phyloP scores from a whole-genome alignment of 2,329 filamentous ascomycete species.

The Aureobasidium sp. region DNA sequence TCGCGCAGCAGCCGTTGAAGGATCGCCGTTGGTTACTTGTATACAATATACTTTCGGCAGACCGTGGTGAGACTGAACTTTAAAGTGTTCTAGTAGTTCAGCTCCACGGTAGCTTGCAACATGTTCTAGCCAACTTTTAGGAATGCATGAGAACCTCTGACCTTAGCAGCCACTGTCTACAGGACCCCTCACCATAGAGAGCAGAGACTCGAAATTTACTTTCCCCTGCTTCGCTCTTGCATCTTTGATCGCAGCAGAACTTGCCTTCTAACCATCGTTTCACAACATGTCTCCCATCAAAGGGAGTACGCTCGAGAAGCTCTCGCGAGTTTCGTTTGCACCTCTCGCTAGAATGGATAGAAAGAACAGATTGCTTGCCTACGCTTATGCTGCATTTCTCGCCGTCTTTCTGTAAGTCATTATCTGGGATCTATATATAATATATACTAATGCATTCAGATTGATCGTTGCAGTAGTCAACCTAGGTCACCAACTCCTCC shows the following conservation, averaged over 20 bases:
- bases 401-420: background rate
- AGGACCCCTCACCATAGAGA: background rate
- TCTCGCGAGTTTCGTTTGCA: background rate
- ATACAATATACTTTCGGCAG: background rate
- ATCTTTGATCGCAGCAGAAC: background rate
- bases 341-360: background rate
- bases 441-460: background rate
- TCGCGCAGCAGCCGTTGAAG: background rate
- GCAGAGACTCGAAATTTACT: background rate
- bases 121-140: background rate
- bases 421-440: background rate
- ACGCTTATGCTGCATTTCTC: background rate
- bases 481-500: background rate
- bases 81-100: background rate
- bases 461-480: background rate
- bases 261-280: background rate
- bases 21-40: background rate
- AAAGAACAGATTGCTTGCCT: background rate
- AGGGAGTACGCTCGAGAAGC: background rate
- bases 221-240: background rate
- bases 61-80: background rate
- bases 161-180: background rate
- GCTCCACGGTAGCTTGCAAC: background rate
- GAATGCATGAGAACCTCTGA: background rate
- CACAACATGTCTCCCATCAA: background rate